Evolutionary conservation across 306 rosid species (phyloP), one percentile per base, ranked within the genome.

Genomic region (Geum urbanum): DNA sequence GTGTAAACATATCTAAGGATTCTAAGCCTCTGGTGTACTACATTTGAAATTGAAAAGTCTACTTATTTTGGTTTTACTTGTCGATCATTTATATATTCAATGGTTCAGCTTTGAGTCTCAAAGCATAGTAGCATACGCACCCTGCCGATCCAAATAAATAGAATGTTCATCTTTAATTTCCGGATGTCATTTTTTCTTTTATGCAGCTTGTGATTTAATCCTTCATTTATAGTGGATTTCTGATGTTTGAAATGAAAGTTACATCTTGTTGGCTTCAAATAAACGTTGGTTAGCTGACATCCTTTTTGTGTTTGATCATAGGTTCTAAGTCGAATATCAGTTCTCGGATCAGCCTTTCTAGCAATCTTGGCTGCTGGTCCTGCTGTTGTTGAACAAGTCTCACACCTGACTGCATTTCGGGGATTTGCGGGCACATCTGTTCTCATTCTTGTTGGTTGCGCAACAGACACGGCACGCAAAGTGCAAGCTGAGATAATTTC

Each of bases 401-500:
- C 98, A 2, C 98, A 92, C 86, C 77, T 92, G 74, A 90, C 96
- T 63, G 98, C 97, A 58, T 90, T 90, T 67, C 84, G 97, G 41
- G 98, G 98, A 79, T 92, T 92, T 60, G 97, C 97, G 0, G 98
- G 98, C 76, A 94, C 98, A 9, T 94, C 97, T 53, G 86, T 94
- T 85, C 98, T 90, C 77, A 94, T 94, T 80, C 95, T 94, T 39
- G 97, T 94, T 69, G 98, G 97, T 63, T 94, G 98, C 20, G 97
- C 96, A 46, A 88, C 97, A 49, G 96, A 94, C 79, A 94, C 98
- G 5, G 97, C 98, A 13, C 89, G 97, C 79, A 90, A 94, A 80
- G 97, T 90, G 79, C 86, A 87, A 80, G 98, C 94, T 3, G 97
- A 94, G 84, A 94, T 94, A 58, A 90, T 88, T 77, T 90, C 97